Evolutionary conservation across 495 filamentous ascomycete species (phyloP), one percentile per base, ranked within the genome.

Genomic region (Neurospora africana): DNA sequence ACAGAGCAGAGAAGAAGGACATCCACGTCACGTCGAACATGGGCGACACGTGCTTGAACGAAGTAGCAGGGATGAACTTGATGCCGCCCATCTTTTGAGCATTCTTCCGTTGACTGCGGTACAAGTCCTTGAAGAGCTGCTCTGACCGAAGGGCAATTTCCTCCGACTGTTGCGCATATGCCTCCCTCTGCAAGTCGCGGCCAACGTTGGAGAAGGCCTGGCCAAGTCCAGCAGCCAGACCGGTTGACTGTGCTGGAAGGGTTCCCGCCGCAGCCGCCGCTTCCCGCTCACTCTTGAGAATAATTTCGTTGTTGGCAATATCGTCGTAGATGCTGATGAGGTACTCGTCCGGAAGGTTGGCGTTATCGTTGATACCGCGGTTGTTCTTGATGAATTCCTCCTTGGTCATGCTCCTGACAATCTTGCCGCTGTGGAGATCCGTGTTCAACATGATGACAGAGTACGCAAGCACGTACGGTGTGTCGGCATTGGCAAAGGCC

Each of bases 1-100:
- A 97, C 35, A 98, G 86, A 0, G 93, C 93, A 11, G 93, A 97
- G 77, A 98, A 90, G 82, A 97, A 97, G 23, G 95, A 95, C 95
- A 98, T 99, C 95, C 95, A 99, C 0, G 93, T 96, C 19, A 97
- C 94, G 75, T 98, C 94, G 75, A 99, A 99, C 95, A 99, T 99
- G 4, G 95, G 94, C 0, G 95, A 95, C 69, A 97, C 91, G 81
- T 99, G 95, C 74, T 91, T 94, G 79, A 92, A 94, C 0, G 94
- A 97, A 1, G 93, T 93, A 1, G 96, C 95, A 15, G 92, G 90
- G 73, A 98, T 95, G 79, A 94, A 99, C 75, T 88, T 93, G 36
- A 89, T 84, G 7, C 87, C 87, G 19, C 89, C 84, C 53, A 33
- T 61, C 72, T 89, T 91, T 6, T 91, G 83, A 3, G 91, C 87